A percentile compares a stretch with the other conserved stretches of the same genome.
Evolutionary conservation across 225 moss, liverwort and hornwort species (phyloP).

Genomic region (Polytrichum formosum): DNA sequence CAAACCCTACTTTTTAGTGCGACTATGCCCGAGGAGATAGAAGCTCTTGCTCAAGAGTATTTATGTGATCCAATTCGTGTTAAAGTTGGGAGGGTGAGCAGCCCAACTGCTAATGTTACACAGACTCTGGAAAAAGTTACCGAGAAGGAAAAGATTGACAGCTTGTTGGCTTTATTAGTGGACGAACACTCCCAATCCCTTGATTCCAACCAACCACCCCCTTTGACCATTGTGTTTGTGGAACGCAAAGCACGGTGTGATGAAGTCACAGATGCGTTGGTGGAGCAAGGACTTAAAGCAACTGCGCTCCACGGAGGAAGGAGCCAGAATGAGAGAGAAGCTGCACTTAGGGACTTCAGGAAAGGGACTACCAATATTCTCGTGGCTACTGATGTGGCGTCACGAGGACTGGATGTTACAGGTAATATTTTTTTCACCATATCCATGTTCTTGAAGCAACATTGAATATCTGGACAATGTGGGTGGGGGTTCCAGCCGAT

Average conservation of each 20-base stretch:
- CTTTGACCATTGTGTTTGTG: constrained; percentile 92
- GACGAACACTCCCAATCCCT: constrained; percentile 83
- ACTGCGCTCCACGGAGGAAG: constrained; percentile 94
- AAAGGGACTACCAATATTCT: constrained; percentile 87
- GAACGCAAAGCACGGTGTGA: constrained; percentile 98
- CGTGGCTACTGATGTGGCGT: constrained; percentile 97
- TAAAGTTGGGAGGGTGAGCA: constrained; percentile 95
- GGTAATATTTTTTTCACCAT: constrained; percentile 32
- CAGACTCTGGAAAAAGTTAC: constrained; percentile 87
- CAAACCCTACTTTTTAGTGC: constrained; percentile 97
- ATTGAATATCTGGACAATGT: too few relatives aligned
- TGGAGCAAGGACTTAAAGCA: constrained; percentile 94
- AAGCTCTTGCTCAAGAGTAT: constrained; percentile 95
- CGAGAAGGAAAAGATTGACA: constrained; percentile 95
- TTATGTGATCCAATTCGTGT: constrained; percentile 76
- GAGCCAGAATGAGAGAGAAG: constrained; percentile 93
- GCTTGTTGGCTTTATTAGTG: constrained; percentile 74
- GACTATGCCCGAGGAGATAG: constrained; percentile 99
- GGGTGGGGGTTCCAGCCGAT: too few relatives aligned
- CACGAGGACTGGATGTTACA: constrained; percentile 96
- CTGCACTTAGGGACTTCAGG: constrained; percentile 84
- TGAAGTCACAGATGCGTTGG: constrained; percentile 88
- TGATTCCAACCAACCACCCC: constrained; percentile 70
- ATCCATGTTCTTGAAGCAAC: neutral
- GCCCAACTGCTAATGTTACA: constrained; percentile 89